These are phyloP conservation scores for Prunus kanzakura DNA, from an alignment of 306 rosid species.

Conservation along the genomic window DNA sequence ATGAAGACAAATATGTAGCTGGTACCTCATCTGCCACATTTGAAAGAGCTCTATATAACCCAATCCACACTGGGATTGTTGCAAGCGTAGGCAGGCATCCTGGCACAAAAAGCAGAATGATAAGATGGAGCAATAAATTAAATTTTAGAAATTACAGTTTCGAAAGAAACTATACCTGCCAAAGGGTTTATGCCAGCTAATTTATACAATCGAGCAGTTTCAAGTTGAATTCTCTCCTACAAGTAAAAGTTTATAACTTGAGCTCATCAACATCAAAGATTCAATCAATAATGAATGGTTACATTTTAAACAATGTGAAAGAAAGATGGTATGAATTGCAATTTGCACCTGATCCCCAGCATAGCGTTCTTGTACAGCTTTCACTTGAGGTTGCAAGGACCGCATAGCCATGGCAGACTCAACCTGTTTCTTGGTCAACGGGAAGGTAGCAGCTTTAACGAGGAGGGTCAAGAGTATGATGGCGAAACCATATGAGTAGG, in stretches of 20 bases:
- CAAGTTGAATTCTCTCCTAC: slow-evolving; percentile 94
- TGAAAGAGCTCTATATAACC: slow-evolving; percentile 92
- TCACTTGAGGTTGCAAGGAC: slow-evolving; percentile 84
- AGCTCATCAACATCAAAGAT: not conserved
- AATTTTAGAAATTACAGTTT: slow-evolving; percentile 3
- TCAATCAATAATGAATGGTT: not conserved
- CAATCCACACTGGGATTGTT: slow-evolving; percentile 97
- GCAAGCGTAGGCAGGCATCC: slow-evolving; percentile 91
- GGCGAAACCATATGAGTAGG: slow-evolving; percentile 94
- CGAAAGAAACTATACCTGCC: slow-evolving; percentile 58
- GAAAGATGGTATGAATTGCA: not conserved
- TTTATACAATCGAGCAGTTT: slow-evolving; percentile 88
- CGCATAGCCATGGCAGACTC: slow-evolving; percentile 93
- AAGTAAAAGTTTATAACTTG: slow-evolving; percentile 23
- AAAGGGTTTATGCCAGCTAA: slow-evolving; percentile 89
- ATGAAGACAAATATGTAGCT: not conserved
- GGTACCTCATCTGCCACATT: slow-evolving; percentile 92
- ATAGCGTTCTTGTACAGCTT: slow-evolving; percentile 81
- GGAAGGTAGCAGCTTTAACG: slow-evolving; percentile 20
- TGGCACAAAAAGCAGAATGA: slow-evolving; percentile 19
- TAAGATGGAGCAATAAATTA: not conserved
- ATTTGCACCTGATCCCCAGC: slow-evolving; percentile 78
- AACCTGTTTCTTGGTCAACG: slow-evolving; percentile 48
- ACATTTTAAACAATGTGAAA: not conserved
- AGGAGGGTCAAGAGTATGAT: slow-evolving; percentile 51